These are phyloP conservation scores for Puccinia hordei DNA, from an alignment of 1,284 basidiomycete genomes.

Conservation along the genomic window DNA sequence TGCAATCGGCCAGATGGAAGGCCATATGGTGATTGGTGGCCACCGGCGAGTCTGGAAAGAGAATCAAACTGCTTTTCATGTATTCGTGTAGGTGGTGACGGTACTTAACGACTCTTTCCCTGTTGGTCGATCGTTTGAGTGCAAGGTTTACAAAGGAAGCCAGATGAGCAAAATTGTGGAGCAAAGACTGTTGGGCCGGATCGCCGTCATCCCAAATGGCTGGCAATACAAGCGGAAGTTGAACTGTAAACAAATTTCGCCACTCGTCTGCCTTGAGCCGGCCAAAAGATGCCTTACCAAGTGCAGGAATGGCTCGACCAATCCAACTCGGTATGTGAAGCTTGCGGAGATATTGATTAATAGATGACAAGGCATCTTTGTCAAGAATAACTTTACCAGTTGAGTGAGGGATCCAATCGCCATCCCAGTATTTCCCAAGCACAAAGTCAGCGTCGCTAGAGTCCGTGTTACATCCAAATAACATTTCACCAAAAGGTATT, in stretches of 20 bases:
- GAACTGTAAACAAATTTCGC: conserved; percentile 33
- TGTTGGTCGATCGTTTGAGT: not conserved
- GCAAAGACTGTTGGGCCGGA: not conserved
- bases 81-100: conserved; percentile 25
- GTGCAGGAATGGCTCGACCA: conserved; percentile 9
- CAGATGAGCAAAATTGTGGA: conserved; percentile 41
- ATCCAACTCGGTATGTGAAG: conserved; percentile 36
- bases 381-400: conserved; percentile 19
- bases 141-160: conserved; percentile 26
- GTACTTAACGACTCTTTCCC: not conserved
- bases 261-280: conserved; percentile 42
- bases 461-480: not conserved
- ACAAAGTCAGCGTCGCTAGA: conserved; percentile 23
- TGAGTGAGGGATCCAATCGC: not conserved
- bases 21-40: conserved; percentile 43
- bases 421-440: conserved; percentile 21
- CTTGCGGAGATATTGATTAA: conserved; percentile 6
- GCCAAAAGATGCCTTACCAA: conserved; percentile 41
- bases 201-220: not conserved
- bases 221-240: conserved; percentile 14
- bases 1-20: conserved; percentile 12
- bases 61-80: conserved; percentile 13
- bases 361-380: not conserved
- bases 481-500: not conserved
- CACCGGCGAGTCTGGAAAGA: conserved; percentile 10